Evolutionary conservation across 176 grass and related monocot genomes (phyloP).

Genomic region (Puya raimondii): DNA sequence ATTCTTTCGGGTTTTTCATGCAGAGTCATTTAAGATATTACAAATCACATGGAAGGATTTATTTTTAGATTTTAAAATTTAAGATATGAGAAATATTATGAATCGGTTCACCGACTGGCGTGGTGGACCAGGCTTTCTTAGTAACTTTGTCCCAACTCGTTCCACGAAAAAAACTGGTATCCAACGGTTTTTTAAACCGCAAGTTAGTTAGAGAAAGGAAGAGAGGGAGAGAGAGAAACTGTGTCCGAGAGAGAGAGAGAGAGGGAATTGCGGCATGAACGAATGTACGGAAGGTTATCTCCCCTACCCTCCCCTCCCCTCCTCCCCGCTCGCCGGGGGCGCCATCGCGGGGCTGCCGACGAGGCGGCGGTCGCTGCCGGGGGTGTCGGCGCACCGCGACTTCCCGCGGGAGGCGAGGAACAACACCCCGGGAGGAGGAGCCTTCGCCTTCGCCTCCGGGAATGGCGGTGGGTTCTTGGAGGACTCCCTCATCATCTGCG

Average conservation of each 20-base stretch:
- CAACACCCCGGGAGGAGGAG: too few species aligned
- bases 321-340: background rate
- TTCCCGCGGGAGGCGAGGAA: background rate
- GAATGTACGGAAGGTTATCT: background rate
- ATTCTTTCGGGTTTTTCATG: too few species aligned
- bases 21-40: too few species aligned
- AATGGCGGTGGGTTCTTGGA: constrained; percentile 30
- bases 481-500: constrained; percentile 42
- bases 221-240: background rate
- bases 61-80: too few species aligned
- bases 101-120: too few species aligned
- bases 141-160: too few species aligned
- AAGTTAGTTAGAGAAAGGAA: background rate
- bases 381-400: background rate
- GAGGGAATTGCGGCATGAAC: background rate
- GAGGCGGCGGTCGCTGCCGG: background rate
- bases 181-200: background rate
- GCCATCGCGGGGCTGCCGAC: background rate
- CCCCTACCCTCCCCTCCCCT: background rate
- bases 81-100: too few species aligned
- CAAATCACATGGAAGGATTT: too few species aligned
- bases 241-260: background rate
- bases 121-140: too few species aligned
- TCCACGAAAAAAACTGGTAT: too few species aligned
- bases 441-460: background rate